Percentiles rank a stretch among this genome's conserved stretches.
Evolutionary conservation across 2,329 filamentous ascomycete genomes (phyloP).

Genomic region (Fusarium luffae): DNA sequence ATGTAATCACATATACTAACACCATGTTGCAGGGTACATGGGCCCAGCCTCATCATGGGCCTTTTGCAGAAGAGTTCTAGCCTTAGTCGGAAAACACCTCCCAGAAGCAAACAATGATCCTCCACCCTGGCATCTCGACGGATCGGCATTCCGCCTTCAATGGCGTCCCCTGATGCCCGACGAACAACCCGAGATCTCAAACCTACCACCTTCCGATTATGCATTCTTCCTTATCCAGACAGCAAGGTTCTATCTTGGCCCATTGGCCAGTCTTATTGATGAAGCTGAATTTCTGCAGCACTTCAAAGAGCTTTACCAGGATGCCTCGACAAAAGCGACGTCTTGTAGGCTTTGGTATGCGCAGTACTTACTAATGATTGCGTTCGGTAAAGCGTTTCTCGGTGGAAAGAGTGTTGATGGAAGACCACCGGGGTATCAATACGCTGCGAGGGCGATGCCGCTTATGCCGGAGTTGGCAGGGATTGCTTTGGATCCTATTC

Average conservation of each 20-base stretch:
- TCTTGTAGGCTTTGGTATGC: constrained; percentile 47
- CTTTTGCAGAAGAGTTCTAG: constrained; percentile 41
- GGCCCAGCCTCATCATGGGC: constrained; percentile 44
- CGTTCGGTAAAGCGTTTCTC: constrained; percentile 49
- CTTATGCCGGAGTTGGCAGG: constrained; percentile 51
- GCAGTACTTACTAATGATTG: constrained; percentile 48
- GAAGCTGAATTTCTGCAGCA: constrained; percentile 33
- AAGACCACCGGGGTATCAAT: constrained; percentile 52
- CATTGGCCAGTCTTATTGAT: constrained; percentile 36
- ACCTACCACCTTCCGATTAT: constrained; percentile 39
- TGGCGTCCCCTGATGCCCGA: constrained; percentile 36
- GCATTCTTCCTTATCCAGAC: constrained; percentile 42
- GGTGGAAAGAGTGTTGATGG: constrained; percentile 42
- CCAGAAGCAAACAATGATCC: constrained; percentile 39
- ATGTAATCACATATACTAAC: background rate
- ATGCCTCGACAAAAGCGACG: constrained; percentile 33
- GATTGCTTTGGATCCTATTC: constrained; percentile 36
- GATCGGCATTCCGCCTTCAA: constrained; percentile 41
- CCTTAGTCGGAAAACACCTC: constrained; percentile 41
- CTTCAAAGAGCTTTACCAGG: constrained; percentile 39
- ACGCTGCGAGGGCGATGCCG: constrained; percentile 53
- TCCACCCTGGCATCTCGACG: constrained; percentile 43
- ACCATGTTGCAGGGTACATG: constrained; percentile 38
- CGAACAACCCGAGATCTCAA: constrained; percentile 38
- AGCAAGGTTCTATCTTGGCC: constrained; percentile 39